Percentiles rank a stretch among this genome's conserved stretches.
Evolutionary conservation across 140 eudicot genomes (phyloP).

Genomic region (Bidens hawaiensis): DNA sequence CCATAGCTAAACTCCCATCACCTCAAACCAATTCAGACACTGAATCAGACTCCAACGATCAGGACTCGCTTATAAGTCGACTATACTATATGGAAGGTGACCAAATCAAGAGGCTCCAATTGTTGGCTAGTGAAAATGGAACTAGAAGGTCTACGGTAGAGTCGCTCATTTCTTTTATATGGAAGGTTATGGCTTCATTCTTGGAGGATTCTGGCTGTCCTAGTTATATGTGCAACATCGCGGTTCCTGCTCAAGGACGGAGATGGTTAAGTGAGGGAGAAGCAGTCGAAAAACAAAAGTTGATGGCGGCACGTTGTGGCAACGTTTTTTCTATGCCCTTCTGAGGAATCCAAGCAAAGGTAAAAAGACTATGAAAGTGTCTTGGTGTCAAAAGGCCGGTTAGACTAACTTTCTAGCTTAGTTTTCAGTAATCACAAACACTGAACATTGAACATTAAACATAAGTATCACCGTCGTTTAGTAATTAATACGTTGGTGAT

Average conservation of each 20-base stretch:
- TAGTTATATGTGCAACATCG: conserved; percentile 19
- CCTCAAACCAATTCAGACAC: background rate
- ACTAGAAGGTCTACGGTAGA: conserved; percentile 12
- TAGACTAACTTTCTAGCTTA: background rate
- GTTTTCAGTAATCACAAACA: too few species aligned
- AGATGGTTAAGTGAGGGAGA: conserved; percentile 26
- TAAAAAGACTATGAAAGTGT: background rate
- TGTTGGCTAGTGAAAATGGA: conserved; percentile 24
- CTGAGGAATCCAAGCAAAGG: conserved; percentile 19
- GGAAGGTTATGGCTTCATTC: conserved; percentile 23
- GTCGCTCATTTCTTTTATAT: conserved; percentile 20
- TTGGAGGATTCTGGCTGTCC: conserved; percentile 21
- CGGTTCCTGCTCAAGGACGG: conserved; percentile 21
- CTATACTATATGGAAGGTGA: conserved; percentile 18
- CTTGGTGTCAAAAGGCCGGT: too few species aligned
- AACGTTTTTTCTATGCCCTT: conserved; percentile 27
- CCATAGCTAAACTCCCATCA: conserved; percentile 4
- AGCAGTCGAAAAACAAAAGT: conserved; percentile 15
- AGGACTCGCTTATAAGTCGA: conserved; percentile 7
- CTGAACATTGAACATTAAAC: too few species aligned
- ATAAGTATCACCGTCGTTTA: too few species aligned
- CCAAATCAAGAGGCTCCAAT: conserved; percentile 10
- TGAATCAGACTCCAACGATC: conserved; percentile 1
- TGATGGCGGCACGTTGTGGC: conserved; percentile 13
- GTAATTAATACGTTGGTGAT: too few species aligned